Evolutionary conservation across 2,329 filamentous ascomycete species (phyloP).

Genomic region (Elsinoe fawcettii): DNA sequence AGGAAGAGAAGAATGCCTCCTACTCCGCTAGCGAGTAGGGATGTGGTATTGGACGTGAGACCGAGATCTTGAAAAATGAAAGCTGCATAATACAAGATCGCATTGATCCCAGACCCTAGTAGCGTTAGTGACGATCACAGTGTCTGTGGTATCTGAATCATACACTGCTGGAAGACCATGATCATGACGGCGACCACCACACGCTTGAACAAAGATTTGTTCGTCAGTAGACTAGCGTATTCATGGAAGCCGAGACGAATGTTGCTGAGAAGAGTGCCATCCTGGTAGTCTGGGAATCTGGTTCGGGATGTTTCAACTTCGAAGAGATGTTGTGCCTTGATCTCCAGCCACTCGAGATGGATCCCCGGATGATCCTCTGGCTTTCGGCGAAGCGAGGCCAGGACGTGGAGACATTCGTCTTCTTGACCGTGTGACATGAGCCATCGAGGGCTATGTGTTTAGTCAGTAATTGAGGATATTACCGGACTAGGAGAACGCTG

Average conservation of each 20-base stretch:
- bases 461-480: background rate
- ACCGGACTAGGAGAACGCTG: background rate
- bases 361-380: conserved; percentile 21
- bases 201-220: conserved; percentile 15
- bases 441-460: conserved; percentile 25
- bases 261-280: conserved; percentile 15
- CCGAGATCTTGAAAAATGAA: conserved; percentile 42
- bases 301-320: conserved; percentile 21
- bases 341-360: conserved; percentile 26
- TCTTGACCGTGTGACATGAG: conserved; percentile 24
- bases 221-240: conserved; percentile 16
- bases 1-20: conserved; percentile 62
- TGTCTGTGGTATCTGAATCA: background rate
- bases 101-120: conserved; percentile 34
- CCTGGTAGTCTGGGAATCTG: conserved; percentile 34
- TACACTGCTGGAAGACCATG: conserved; percentile 23
- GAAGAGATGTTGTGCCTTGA: conserved; percentile 25
- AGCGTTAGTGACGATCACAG: background rate
- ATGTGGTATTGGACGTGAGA: conserved; percentile 37
- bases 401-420: conserved; percentile 22
- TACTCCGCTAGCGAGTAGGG: conserved; percentile 59
- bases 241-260: conserved; percentile 15
- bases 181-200: conserved; percentile 15
- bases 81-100: conserved; percentile 42
- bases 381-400: conserved; percentile 24